A percentile compares a stretch with the other conserved stretches of the same genome.
Evolutionary conservation across 139 green algal genomes (phyloP).

Genomic region (Yamagishiella unicocca): DNA sequence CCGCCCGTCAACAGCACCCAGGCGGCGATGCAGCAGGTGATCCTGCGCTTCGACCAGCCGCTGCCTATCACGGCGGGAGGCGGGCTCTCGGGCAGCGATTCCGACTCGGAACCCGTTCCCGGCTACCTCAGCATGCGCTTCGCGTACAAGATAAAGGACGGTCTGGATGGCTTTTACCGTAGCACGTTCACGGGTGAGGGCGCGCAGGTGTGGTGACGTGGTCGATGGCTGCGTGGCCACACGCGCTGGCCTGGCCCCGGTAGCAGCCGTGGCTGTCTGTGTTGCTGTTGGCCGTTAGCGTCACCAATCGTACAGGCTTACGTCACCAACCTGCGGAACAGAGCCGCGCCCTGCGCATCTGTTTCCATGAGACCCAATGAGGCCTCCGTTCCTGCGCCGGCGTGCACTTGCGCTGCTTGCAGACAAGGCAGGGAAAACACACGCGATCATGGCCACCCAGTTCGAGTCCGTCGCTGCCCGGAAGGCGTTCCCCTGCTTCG

Average conservation of each 20-base stretch:
- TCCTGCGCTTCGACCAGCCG: constrained; percentile 40
- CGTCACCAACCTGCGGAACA: too few relatives aligned
- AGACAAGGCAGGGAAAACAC: background rate
- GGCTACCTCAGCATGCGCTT: constrained; percentile 68
- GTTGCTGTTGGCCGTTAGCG: too few relatives aligned
- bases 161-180: constrained; percentile 78
- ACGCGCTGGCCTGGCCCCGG: too few relatives aligned
- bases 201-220: background rate
- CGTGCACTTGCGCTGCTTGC: too few relatives aligned
- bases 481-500: constrained; percentile 93
- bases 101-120: too few relatives aligned
- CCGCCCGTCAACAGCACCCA: background rate
- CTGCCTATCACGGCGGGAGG: background rate
- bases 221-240: background rate
- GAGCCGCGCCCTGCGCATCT: too few relatives aligned
- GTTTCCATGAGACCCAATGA: too few relatives aligned
- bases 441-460: constrained; percentile 79
- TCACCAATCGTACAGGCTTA: too few relatives aligned
- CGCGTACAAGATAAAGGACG: constrained; percentile 69
- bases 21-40: constrained; percentile 51
- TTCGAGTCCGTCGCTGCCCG: constrained; percentile 85
- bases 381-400: too few relatives aligned
- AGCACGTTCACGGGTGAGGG: constrained; percentile 59
- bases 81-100: background rate
- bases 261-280: too few relatives aligned